Base-by-base conservation (phyloP, 345 rosid genomes). In the Bruguiera parviflora region DNA sequence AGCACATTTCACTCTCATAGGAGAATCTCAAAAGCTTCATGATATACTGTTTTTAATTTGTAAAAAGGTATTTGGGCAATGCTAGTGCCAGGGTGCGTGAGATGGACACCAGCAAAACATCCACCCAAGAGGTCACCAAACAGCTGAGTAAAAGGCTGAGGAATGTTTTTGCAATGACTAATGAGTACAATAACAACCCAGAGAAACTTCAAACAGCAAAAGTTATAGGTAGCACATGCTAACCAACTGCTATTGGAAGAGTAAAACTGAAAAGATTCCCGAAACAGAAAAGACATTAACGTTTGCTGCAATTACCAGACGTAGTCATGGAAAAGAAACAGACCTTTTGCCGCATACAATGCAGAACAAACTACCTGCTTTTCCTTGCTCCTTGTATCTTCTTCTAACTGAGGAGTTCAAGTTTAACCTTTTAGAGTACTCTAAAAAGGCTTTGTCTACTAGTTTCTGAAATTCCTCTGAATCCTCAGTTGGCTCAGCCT, bases 301-400 rank as follows among this genome's bases (percentile, higher is more conserved):
- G 70, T 39, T 49, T 59, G 67, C 56, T 76, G 75, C 74, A 57
- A 31, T 58, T 70, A 47, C 46, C 65, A 59, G 77, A 71, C 62
- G 63, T 60, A 74, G 63, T 65, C 35, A 55, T 69, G 66, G 71
- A 67, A 76, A 81, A 84, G 72, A 80, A 82, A 84, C 88, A 77
- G 69, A 88, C 92, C 92, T 88, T 79, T 77, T 77, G 73, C 90
- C 83, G 51, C 92, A 88, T 10, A 84, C 86, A 53, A 86, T 77
- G 85, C 92, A 88, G 82, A 83, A 86, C 80, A 88, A 80, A 73
- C 86, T 83, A 73, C 92, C 90, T 70, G 83, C 87, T 74, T 84
- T 75, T 77, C 92, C 92, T 83, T 81, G 87, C 79, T 81, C 88
- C 80, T 63, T 73, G 85, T 86, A 88, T 75, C 90, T 87, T 77